Conservation (phyloP, 148 eudicot genomes). For the Chenopodium quinoa region DNA sequence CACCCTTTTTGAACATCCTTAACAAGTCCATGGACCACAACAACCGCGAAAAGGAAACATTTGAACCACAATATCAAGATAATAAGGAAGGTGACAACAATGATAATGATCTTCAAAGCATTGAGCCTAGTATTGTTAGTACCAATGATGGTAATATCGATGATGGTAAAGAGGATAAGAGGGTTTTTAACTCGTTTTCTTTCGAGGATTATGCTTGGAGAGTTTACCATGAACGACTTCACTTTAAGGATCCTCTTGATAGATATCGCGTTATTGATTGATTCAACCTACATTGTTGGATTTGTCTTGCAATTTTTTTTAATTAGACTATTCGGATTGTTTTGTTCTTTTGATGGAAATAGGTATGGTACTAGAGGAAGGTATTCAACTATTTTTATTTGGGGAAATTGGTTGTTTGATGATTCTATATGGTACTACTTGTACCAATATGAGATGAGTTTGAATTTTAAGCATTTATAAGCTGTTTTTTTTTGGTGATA, state of each 20-base stretch:
- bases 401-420: background rate
- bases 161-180: slow-evolving; percentile 8
- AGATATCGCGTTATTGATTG: slow-evolving; percentile 41
- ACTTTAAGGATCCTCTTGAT: slow-evolving; percentile 68
- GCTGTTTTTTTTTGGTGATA: background rate
- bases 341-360: slow-evolving; percentile 10
- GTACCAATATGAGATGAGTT: background rate
- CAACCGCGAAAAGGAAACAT: background rate
- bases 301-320: background rate
- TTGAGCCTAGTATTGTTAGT: slow-evolving; percentile 6
- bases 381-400: background rate
- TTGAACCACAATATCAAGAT: background rate
- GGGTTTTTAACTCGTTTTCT: slow-evolving; percentile 44
- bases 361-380: background rate
- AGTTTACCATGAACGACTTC: slow-evolving; percentile 66
- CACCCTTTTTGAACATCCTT: slow-evolving; percentile 35
- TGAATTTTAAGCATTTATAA: background rate
- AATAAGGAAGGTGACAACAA: background rate
- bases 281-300: background rate
- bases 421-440: background rate
- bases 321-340: background rate
- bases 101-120: slow-evolving; percentile 5
- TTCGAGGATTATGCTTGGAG: slow-evolving; percentile 93
- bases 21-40: background rate
- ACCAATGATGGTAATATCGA: background rate